phyloP scores from a whole-genome alignment of 148 eudicot species.

The Vaccinium myrtillus region DNA sequence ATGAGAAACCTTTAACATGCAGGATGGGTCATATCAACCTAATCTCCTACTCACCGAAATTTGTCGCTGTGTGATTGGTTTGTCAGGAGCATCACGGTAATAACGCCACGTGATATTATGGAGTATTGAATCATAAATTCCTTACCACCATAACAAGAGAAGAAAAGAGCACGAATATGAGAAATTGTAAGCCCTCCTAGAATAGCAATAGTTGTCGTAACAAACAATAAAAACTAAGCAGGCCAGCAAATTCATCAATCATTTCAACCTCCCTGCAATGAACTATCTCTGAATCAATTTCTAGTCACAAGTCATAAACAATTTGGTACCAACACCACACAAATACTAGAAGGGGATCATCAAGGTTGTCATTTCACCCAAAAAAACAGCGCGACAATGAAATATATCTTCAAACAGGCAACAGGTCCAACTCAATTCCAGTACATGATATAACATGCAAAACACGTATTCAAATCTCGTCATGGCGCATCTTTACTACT shows the following conservation, averaged over 20 bases:
- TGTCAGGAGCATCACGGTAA: too few species aligned
- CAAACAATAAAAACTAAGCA: background rate
- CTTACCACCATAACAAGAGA: too few species aligned
- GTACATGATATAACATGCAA: slow-evolving; percentile 17
- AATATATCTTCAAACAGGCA: slow-evolving; percentile 30
- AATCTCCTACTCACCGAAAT: background rate
- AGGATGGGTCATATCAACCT: too few species aligned
- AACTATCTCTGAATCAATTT: background rate
- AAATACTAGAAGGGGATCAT: background rate
- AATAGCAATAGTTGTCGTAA: background rate
- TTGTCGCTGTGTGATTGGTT: background rate
- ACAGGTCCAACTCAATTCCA: slow-evolving; percentile 23
- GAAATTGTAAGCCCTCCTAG: too few species aligned
- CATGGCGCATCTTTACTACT: slow-evolving; percentile 18
- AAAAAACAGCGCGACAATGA: background rate
- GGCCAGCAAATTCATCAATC: slow-evolving; percentile 2
- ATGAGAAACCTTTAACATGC: background rate
- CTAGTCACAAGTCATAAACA: slow-evolving; percentile 11
- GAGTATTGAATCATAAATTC: too few species aligned
- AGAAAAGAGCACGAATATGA: too few species aligned
- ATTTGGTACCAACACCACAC: slow-evolving; percentile 3
- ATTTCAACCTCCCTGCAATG: background rate
- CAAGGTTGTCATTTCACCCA: slow-evolving; percentile 21
- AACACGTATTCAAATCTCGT: background rate
- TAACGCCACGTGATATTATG: background rate